Percentiles rank a stretch among this genome's conserved stretches.
phyloP scores from a whole-genome alignment of 2,329 filamentous ascomycete species.

The Sporothrix phasma region DNA sequence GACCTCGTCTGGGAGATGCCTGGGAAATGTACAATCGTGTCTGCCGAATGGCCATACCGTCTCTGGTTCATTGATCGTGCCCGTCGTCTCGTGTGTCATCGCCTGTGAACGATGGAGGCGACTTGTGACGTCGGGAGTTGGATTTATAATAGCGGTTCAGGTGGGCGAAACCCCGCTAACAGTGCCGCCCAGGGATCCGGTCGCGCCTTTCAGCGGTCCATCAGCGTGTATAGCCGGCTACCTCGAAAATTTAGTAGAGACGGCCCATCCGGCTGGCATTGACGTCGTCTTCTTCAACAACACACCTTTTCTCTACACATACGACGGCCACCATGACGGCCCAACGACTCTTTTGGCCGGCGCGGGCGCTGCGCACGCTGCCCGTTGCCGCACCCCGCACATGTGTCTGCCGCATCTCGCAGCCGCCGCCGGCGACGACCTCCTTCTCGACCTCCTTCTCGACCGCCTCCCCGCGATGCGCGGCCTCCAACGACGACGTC shows the following conservation, averaged over 20 bases:
- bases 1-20: too few species aligned
- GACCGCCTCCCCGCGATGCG: not conserved
- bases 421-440: not conserved
- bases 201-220: not conserved
- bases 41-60: too few species aligned
- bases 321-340: conserved; percentile 4
- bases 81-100: too few species aligned
- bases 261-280: not conserved
- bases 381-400: not conserved
- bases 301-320: not conserved
- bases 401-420: not conserved
- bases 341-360: conserved; percentile 13
- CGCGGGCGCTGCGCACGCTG: conserved; percentile 16
- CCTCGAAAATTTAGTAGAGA: not conserved
- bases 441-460: not conserved
- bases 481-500: conserved; percentile 6
- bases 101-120: too few species aligned
- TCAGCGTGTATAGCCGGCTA: conserved; percentile 2
- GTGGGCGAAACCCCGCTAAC: not conserved
- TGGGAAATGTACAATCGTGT: too few species aligned
- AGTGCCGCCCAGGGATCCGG: not conserved
- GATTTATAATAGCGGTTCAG: conserved; percentile 2
- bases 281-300: not conserved
- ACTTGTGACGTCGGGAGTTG: too few species aligned
- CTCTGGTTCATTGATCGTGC: too few species aligned